A percentile compares a stretch with the other conserved stretches of the same genome.
Conservation (phyloP, 305 asterid species). For the Nicotiana rustica region DNA sequence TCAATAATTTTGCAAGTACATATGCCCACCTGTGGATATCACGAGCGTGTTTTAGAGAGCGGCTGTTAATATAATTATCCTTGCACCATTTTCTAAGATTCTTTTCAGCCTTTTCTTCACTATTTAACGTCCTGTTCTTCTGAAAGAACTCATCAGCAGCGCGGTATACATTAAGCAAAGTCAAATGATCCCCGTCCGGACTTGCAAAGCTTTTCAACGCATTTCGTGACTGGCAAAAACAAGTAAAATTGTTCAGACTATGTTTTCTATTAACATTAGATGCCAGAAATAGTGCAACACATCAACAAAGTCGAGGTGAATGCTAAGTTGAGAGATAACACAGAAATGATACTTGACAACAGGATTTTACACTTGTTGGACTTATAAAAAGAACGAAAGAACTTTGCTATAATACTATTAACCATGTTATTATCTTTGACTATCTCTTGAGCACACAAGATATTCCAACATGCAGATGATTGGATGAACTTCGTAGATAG, state of each 20-base stretch:
- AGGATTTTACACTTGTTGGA: neutral
- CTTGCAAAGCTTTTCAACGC: constrained; percentile 84
- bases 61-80: constrained; percentile 82
- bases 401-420: neutral
- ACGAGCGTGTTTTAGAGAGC: constrained; percentile 92
- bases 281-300: neutral
- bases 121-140: constrained; percentile 59
- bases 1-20: neutral
- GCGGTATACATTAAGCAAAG: constrained; percentile 81
- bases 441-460: neutral
- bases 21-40: constrained; percentile 82
- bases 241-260: constrained; percentile 33
- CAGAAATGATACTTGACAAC: neutral
- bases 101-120: constrained; percentile 78
- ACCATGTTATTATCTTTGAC: neutral
- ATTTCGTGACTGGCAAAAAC: constrained; percentile 66
- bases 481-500: neutral
- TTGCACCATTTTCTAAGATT: constrained; percentile 95
- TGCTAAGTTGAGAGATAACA: neutral
- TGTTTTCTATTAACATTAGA: neutral
- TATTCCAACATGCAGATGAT: neutral
- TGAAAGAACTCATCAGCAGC: constrained; percentile 77
- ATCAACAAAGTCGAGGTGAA: constrained; percentile 25
- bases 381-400: neutral
- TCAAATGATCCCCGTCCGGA: constrained; percentile 93